Conservation (phyloP, 257 asterid genomes). For the Scutellaria galericulata region DNA sequence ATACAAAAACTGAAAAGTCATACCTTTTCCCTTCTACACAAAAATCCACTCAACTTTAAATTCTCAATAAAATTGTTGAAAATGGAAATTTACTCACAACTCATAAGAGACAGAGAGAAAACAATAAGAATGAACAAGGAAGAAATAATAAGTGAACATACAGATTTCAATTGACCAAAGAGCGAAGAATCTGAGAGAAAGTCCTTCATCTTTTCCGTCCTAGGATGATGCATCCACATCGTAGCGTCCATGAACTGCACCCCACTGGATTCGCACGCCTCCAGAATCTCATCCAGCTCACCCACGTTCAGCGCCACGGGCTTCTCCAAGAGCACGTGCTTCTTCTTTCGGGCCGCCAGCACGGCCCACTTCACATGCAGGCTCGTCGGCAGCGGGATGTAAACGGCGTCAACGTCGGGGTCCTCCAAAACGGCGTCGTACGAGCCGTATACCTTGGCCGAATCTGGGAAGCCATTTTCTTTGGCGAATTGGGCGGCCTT, state of each 20-base stretch:
- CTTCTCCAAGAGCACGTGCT: conserved; percentile 73
- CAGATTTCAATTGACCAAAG: conserved; percentile 74
- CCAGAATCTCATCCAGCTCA: conserved; percentile 65
- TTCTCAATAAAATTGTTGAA: too few species aligned
- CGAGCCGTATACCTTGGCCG: conserved; percentile 60
- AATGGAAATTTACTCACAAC: too few species aligned
- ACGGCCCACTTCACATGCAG: conserved; percentile 77
- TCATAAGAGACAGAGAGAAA: too few species aligned
- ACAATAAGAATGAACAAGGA: background rate
- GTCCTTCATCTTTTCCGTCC: conserved; percentile 69
- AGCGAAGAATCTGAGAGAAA: conserved; percentile 50
- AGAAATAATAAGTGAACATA: conserved; percentile 32
- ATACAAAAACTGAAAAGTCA: too few species aligned
- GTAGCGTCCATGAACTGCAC: conserved; percentile 87
- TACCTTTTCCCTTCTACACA: too few species aligned
- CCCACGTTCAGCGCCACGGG: conserved; percentile 64
- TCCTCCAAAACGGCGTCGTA: conserved; percentile 68
- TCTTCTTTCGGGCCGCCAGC: conserved; percentile 72
- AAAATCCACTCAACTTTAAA: too few species aligned
- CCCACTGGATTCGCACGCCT: conserved; percentile 72
- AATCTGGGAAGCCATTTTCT: conserved; percentile 56
- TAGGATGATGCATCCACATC: conserved; percentile 90
- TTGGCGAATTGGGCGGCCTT: conserved; percentile 65
- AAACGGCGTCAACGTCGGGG: conserved; percentile 77
- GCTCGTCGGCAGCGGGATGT: conserved; percentile 76